phyloP scores from a whole-genome alignment of 352 stramenopile species.

The Pythium pyrilobum region DNA sequence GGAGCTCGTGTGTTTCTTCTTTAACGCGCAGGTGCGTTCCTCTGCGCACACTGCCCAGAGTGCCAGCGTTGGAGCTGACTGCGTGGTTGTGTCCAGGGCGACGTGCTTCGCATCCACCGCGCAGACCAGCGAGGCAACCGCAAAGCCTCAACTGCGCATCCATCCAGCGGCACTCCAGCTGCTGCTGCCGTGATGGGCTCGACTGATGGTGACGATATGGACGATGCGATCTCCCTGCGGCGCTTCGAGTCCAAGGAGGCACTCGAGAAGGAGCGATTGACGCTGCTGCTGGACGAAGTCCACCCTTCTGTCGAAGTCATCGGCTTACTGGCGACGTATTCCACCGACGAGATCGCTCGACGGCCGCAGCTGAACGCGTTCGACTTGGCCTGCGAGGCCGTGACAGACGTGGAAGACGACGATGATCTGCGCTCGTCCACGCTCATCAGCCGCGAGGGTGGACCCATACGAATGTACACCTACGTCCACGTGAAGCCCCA shows the following conservation, averaged over 20 bases:
- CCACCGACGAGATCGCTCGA: constrained; percentile 44
- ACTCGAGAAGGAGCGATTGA: constrained; percentile 33
- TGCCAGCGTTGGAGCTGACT: background rate
- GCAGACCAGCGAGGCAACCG: constrained; percentile 5
- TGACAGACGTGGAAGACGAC: constrained; percentile 1
- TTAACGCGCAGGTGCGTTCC: constrained; percentile 39
- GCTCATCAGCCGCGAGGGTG: constrained; percentile 17
- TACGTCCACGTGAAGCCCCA: constrained; percentile 20
- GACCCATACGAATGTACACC: constrained; percentile 11
- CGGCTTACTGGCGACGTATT: constrained; percentile 37
- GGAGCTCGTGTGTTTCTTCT: constrained; percentile 44
- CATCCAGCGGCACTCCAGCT: constrained; percentile 19
- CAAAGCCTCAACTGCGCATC: background rate
- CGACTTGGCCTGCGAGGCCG: constrained; percentile 34
- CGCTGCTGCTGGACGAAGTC: constrained; percentile 32
- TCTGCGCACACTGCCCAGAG: background rate
- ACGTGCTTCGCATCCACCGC: constrained; percentile 39
- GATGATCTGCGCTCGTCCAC: background rate
- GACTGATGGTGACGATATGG: background rate
- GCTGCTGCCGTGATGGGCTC: background rate
- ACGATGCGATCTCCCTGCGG: constrained; percentile 28
- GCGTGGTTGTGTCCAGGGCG: constrained; percentile 18
- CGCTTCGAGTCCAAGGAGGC: constrained; percentile 35
- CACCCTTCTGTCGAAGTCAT: constrained; percentile 46
- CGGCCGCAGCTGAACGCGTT: constrained; percentile 40